Base-by-base conservation (phyloP, 768 basidiomycete species). In the Porpolomopsis calyptriformis region DNA sequence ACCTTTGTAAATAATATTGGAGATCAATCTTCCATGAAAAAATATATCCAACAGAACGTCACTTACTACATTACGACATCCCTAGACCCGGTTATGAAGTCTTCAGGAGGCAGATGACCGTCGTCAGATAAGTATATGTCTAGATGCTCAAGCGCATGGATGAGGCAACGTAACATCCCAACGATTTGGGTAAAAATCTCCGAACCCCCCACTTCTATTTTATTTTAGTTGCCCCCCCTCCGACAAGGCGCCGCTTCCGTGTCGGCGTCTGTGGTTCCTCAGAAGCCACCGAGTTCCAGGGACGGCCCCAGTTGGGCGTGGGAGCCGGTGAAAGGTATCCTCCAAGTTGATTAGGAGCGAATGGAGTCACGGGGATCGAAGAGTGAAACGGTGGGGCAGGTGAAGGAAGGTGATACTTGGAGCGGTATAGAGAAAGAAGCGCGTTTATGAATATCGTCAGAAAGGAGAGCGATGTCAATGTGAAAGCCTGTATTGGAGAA, bases 371-470 rank as follows among this genome's bases (percentile, higher is more conserved):
- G 62, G 68, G 60, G 66, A 71, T 66, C 58, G 62, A 59, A 47
- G 63, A 63, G 49, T 65, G 64, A 55, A 49, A 57, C 45, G 57
- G 59, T 40, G 60, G 58, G 40, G 61, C 53, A 37, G 57, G 57
- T 48, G 64, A 46, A 53, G 56, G 59, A 54, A 74, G 71, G 27
- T 75, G 73, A 57, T 76, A 74, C 55, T 77, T 74, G 36, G 83
- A 69, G 43, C 86, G 83, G 61, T 85, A 88, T 31, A 88, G 70
- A 27, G 82, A 82, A 45, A 88, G 69, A 44, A 88, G 63, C n/a
- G 82, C 66, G 63, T 89, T 89, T 63, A 88, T 74, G 66, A 89
- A 85, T 14, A 85, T 64, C 14, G 85, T 88, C 55, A 86, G 56
- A 60, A 87, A 87, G 25, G 80, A 71, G 47, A 87, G 64, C 46